Base-by-base conservation (phyloP, 2,329 filamentous ascomycete species). In the Thelonectria rubi region DNA sequence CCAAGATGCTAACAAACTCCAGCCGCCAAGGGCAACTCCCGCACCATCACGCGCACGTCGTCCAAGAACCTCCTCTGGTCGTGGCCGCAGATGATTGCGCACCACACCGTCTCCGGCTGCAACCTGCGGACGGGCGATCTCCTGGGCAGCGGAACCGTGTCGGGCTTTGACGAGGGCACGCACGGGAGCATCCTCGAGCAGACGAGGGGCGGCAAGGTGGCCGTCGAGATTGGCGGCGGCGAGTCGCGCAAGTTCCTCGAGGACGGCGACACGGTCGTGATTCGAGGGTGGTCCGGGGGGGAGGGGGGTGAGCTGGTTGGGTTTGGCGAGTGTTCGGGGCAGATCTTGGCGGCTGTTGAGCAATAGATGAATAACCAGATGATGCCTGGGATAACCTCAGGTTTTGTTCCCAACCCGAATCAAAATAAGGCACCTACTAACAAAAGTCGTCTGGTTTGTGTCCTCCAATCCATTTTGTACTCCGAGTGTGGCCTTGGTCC, bases 41-140 rank as follows among this genome's bases (percentile, higher is more conserved):
- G 72, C 4, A 73, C 68, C 20, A 68, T 68, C 26, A 66, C 50
- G 0, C 53, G 59, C 5, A 70, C 68, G 5, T 64, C 75, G 55
- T 75, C 76, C 17, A 74, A 70, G 45, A 76, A 81, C 55, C 81
- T 95, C 2, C 82, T 94, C 1, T 95, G 88, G 83, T 94, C 91
- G 0, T 95, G 93, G 79, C 84, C 90, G 1, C 92, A 95, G 74
- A 94, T 94, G 91, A 80, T 95, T 52, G 86, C 92, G 0, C 92
- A 95, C 75, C 92, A 95, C 74, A 88, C 89, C 2, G 84, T 92
- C 51, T 90, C 88, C 0, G 92, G 92, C 2, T 95, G 92, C 75
- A 88, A 89, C 11, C 81, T 95, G 78, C 84, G 87, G 6, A 83
- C 88, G 0, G 92, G 92, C 46, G 92, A 95, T 71, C 75, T 95